Evolutionary conservation across 2,329 filamentous ascomycete species (phyloP).

Genomic region (Ophiocordyceps polyrhachis-furcata): DNA sequence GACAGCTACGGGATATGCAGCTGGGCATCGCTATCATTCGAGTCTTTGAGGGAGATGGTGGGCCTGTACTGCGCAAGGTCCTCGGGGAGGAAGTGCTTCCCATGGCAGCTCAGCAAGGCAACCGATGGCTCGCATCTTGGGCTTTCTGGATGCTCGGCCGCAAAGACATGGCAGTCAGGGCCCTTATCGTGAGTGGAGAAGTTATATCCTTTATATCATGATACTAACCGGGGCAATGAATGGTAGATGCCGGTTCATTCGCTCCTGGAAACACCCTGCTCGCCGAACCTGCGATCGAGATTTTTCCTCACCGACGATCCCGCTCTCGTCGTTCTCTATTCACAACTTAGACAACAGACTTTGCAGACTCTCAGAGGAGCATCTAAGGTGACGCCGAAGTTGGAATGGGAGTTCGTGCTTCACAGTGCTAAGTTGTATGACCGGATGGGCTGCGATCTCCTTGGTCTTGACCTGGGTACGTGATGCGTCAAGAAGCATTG

Average conservation of each 20-base stretch:
- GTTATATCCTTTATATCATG: no score
- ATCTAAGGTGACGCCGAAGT: slow-evolving; percentile 55
- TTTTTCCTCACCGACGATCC: slow-evolving; percentile 83
- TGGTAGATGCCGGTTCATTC: slow-evolving; percentile 58
- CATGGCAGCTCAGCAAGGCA: slow-evolving; percentile 60
- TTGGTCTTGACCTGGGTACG: slow-evolving; percentile 68
- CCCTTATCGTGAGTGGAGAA: slow-evolving; percentile 47
- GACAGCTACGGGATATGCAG: slow-evolving; percentile 75
- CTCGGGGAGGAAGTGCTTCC: slow-evolving; percentile 65
- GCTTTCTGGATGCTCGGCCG: slow-evolving; percentile 80
- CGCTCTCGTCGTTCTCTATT: slow-evolving; percentile 70
- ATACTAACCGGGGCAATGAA: neutral
- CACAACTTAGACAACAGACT: slow-evolving; percentile 64
- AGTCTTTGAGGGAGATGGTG: slow-evolving; percentile 73
- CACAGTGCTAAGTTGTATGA: slow-evolving; percentile 72
- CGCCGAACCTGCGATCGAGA: slow-evolving; percentile 53
- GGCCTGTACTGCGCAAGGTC: slow-evolving; percentile 52
- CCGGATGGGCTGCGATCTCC: slow-evolving; percentile 81
- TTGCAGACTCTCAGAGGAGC: slow-evolving; percentile 74
- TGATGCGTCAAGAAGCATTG: neutral
- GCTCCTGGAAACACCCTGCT: slow-evolving; percentile 49
- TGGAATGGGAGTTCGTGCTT: slow-evolving; percentile 78
- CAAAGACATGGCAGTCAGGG: slow-evolving; percentile 66
- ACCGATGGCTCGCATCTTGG: slow-evolving; percentile 91
- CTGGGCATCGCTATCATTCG: slow-evolving; percentile 76